Conservation (phyloP, 106 monocot genomes). For the Allium fistulosum region DNA sequence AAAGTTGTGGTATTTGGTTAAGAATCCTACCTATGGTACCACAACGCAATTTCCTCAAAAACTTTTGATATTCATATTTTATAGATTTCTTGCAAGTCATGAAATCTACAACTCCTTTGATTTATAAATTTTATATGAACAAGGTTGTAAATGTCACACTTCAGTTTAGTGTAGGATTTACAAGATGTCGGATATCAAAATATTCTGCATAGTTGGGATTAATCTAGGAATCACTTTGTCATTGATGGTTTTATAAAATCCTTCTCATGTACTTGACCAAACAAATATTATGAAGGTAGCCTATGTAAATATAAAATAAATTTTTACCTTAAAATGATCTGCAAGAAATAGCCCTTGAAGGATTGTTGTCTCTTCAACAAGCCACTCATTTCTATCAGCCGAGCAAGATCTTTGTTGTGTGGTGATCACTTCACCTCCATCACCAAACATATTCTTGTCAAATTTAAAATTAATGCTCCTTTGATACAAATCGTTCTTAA, state of each 20-base stretch:
- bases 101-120: no score
- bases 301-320: conserved; percentile 1
- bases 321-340: conserved; percentile 60
- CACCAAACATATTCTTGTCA: conserved; percentile 30
- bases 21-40: no score
- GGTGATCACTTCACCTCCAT: conserved; percentile 56
- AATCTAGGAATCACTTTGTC: not conserved
- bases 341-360: conserved; percentile 48
- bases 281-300: not conserved
- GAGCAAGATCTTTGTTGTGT: conserved; percentile 58
- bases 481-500: conserved; percentile 45
- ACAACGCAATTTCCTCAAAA: no score
- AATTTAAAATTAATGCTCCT: conserved; percentile 61
- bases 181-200: not conserved
- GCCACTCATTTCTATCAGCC: conserved; percentile 49
- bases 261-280: not conserved
- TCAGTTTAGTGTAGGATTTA: not conserved
- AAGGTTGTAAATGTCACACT: no score
- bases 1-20: no score
- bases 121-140: no score
- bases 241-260: not conserved
- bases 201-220: no score
- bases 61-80: no score
- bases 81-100: no score
- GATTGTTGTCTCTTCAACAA: conserved; percentile 61